These are phyloP conservation scores for Cladosporium sp. DNA, from an alignment of 2,329 filamentous ascomycete species.

Conservation along the genomic window DNA sequence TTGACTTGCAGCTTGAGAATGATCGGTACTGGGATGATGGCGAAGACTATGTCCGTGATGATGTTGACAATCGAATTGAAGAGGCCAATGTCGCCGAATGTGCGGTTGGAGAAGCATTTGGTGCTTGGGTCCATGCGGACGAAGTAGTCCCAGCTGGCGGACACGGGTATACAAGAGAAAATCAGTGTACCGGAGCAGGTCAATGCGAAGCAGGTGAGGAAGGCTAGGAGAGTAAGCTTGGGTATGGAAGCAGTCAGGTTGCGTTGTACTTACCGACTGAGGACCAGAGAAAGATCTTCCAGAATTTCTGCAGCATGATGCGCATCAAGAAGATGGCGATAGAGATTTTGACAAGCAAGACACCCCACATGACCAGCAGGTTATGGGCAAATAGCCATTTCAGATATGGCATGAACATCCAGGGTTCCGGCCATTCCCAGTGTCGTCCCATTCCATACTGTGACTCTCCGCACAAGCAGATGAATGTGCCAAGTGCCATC, in stretches of 20 bases:
- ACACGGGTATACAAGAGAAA: conserved; percentile 45
- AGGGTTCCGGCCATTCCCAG: conserved; percentile 21
- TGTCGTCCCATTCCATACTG: conserved; percentile 48
- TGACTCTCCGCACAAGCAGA: conserved; percentile 43
- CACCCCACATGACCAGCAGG: conserved; percentile 44
- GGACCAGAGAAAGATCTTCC: conserved; percentile 40
- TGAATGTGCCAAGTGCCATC: conserved; percentile 28
- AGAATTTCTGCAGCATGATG: conserved; percentile 37
- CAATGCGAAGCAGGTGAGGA: conserved; percentile 41
- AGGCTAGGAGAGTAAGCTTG: conserved; percentile 30
- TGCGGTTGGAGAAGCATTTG: conserved; percentile 40
- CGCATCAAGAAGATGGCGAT: conserved; percentile 45
- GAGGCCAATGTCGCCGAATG: conserved; percentile 44
- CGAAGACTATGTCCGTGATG: conserved; percentile 39
- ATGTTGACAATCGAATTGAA: conserved; percentile 44
- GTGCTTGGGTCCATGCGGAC: conserved; percentile 34
- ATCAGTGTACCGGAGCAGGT: conserved; percentile 44
- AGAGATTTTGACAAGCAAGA: conserved; percentile 46
- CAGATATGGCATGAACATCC: conserved; percentile 34
- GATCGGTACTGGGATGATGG: conserved; percentile 40
- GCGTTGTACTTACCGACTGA: conserved; percentile 37
- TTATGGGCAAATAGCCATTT: conserved; percentile 46
- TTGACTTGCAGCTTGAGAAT: conserved; percentile 43
- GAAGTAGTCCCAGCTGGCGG: conserved; percentile 41
- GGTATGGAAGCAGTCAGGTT: not conserved